Conservation (phyloP, 2,329 filamentous ascomycete species). For the Fusarium sp. region DNA sequence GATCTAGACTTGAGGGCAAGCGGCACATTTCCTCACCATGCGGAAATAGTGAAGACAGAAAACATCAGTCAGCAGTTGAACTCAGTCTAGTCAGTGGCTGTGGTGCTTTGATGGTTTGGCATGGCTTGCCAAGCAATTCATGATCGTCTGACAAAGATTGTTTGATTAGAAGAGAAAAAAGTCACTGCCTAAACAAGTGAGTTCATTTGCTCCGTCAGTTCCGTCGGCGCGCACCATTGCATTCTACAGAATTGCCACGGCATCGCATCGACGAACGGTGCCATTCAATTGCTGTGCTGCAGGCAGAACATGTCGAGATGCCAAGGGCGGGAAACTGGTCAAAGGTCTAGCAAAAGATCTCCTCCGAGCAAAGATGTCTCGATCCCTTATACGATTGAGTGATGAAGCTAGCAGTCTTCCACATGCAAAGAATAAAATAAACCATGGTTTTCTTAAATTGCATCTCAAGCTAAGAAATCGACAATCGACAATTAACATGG, state of each 20-base stretch:
- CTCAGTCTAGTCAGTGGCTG: slow-evolving; percentile 2
- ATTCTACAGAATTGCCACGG: slow-evolving; percentile 31
- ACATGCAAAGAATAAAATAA: background rate
- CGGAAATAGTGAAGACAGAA: slow-evolving; percentile 14
- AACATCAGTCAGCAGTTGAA: slow-evolving; percentile 24
- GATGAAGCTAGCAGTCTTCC: slow-evolving; percentile 19
- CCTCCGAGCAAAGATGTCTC: slow-evolving; percentile 9
- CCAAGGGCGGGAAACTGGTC: background rate
- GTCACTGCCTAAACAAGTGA: background rate
- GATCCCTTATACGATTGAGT: slow-evolving; percentile 29
- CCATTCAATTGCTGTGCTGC: background rate
- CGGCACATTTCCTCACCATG: slow-evolving; percentile 16
- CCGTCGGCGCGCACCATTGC: slow-evolving; percentile 26
- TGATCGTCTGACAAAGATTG: slow-evolving; percentile 38
- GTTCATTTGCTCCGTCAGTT: slow-evolving; percentile 26
- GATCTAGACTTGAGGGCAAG: slow-evolving; percentile 33
- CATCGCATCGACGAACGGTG: slow-evolving; percentile 13
- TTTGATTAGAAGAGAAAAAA: background rate
- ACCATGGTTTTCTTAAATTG: background rate
- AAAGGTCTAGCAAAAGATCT: background rate
- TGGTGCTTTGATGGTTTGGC: background rate
- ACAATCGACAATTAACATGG: slow-evolving; percentile 10
- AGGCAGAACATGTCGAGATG: no score
- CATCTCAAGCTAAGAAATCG: slow-evolving; percentile 8
- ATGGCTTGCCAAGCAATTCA: slow-evolving; percentile 21